Percentiles rank a stretch among this genome's conserved stretches.
Conservation (phyloP, 129 eudicot species). For the Helichrysum umbraculigerum region DNA sequence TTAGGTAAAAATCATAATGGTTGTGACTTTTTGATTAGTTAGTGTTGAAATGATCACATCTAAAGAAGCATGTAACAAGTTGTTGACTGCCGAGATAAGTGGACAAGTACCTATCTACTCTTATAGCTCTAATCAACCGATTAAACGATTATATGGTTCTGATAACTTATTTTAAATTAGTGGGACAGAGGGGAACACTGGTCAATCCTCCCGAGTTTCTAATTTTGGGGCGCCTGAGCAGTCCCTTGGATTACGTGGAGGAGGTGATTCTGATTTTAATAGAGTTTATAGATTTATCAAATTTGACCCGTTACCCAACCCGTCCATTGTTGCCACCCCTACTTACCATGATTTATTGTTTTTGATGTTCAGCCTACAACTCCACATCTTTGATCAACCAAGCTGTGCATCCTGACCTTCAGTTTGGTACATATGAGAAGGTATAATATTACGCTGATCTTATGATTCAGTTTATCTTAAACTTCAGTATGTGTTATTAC, state of each 20-base stretch:
- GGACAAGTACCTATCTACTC: background rate
- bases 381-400: conserved; percentile 44
- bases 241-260: conserved; percentile 61
- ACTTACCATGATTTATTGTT: conserved; percentile 8
- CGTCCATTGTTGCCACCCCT: background rate
- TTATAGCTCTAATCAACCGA: conserved; percentile 3
- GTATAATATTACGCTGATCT: conserved; percentile 28
- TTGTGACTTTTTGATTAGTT: conserved; percentile 5
- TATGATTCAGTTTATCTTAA: conserved; percentile 3
- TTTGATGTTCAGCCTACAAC: conserved; percentile 39
- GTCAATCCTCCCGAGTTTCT: conserved; percentile 49
- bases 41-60: background rate
- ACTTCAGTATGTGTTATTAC: background rate
- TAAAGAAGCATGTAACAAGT: conserved; percentile 2
- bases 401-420: conserved; percentile 52
- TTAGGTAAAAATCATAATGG: background rate
- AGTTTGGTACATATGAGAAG: conserved; percentile 66
- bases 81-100: background rate
- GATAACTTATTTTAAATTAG: conserved; percentile 35
- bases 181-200: conserved; percentile 52
- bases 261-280: conserved; percentile 47
- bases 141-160: conserved; percentile 8
- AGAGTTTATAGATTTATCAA: conserved; percentile 30
- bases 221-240: conserved; percentile 61
- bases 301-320: background rate